Conservation (phyloP, 2,329 filamentous ascomycete genomes). For the Botrytis medusae region DNA sequence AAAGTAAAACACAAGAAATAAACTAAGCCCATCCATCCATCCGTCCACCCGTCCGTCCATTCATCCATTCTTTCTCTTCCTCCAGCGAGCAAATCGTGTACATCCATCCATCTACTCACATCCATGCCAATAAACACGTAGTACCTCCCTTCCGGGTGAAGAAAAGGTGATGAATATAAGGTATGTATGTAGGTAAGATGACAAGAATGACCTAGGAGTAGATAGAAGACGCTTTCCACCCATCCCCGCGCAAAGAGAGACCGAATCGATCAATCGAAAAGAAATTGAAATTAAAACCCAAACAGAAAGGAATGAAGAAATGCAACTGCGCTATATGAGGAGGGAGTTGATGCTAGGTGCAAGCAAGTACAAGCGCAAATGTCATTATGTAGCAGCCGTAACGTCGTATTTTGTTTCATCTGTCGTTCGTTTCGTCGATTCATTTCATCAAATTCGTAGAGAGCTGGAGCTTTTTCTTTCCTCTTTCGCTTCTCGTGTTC, state of each 20-base stretch:
- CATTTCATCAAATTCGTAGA: conserved; percentile 18
- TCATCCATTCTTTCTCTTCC: background rate
- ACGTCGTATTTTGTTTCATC: conserved; percentile 9
- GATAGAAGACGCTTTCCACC: background rate
- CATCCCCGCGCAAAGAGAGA: background rate
- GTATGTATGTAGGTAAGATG: background rate
- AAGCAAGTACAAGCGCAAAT: conserved; percentile 4
- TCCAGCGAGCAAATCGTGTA: background rate
- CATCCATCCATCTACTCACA: background rate
- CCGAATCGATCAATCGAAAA: background rate
- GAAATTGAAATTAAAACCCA: background rate
- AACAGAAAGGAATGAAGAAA: background rate
- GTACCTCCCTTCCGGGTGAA: background rate
- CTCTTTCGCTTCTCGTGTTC: background rate
- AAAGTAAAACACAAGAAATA: background rate
- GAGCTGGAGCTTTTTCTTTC: background rate
- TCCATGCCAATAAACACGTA: background rate
- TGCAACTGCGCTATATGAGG: conserved; percentile 11
- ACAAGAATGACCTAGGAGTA: background rate
- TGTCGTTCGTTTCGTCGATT: conserved; percentile 8
- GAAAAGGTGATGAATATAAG: background rate
- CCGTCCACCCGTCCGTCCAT: background rate
- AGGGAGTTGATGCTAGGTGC: background rate
- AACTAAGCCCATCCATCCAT: background rate
- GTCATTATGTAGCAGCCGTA: conserved; percentile 17